Base-by-base conservation (phyloP, 352 stramenopile genomes). In the Globisporangium sylvaticum region DNA sequence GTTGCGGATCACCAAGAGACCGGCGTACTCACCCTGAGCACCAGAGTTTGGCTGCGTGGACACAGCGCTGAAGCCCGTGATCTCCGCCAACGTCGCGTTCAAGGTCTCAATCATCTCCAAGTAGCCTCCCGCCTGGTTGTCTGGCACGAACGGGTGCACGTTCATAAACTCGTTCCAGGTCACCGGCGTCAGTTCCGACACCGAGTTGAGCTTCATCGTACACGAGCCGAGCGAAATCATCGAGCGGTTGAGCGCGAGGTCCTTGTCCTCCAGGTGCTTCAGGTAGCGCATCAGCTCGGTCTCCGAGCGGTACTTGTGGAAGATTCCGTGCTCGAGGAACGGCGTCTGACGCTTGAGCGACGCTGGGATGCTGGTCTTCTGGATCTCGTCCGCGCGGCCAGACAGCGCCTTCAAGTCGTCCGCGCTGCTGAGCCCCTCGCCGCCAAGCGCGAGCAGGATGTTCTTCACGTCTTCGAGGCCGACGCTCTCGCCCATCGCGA, bases 171-270 rank as follows among this genome's bases (percentile, higher is more conserved):
- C 95, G 37, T 84, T 87, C 98, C 97, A 99, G 14, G 97, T 98
- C 14, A 99, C 84, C 2, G 98, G 97, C 46, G 98, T 92, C 79
- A 99, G 94, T 82, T 99, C 97, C 62, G 88, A 89, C 22, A 98
- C 97, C 32, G 97, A 94, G 74, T 99, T 99, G 10, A 99, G 87
- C 83, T 99, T 99, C 98, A 99, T 99, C n/a, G 98, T 99, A 75
- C 98, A 99, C 22, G 96, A 99, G 52, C 98, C 98, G 6, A 99
- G 87, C 44, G 96, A 98, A 79, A 99, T 99, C 98, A 99, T 99
- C 58, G 96, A 99, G 64, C 97, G 93, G 82, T 99, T 99, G n/a
- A 99, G 90, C 20, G 97, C 91, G 39, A 99, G 78, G 78, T 99
- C 98, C 75, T 98, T 98, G 77, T 98, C 97, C 70, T 99, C 97